A percentile compares a stretch with the other conserved stretches of the same genome.
These are phyloP conservation scores for Prunella vulgaris DNA, from an alignment of 257 asterid genomes.

Conservation along the genomic window DNA sequence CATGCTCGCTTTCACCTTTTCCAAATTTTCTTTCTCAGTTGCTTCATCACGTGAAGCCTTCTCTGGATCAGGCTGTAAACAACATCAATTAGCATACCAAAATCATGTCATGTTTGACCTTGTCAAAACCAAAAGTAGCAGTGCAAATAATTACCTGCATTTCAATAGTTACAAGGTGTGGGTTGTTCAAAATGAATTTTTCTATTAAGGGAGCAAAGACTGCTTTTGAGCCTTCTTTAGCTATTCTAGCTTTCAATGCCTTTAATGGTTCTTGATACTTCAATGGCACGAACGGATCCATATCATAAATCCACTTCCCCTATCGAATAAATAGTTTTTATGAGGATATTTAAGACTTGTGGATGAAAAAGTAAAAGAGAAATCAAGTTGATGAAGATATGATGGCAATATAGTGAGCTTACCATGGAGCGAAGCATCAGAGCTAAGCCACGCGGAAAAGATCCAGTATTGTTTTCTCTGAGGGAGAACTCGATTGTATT, in stretches of 20 bases:
- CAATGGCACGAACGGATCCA: constrained; percentile 94
- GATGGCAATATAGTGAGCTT: constrained; percentile 27
- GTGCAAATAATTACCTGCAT: constrained; percentile 67
- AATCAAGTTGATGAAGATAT: constrained; percentile 16
- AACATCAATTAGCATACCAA: constrained; percentile 23
- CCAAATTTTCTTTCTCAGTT: constrained; percentile 64
- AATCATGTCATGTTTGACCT: constrained; percentile 12
- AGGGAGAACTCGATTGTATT: constrained; percentile 97
- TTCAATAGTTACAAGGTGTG: constrained; percentile 81
- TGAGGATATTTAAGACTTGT: constrained; percentile 19
- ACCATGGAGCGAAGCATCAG: constrained; percentile 94
- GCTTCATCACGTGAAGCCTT: constrained; percentile 88
- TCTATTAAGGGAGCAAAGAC: constrained; percentile 89
- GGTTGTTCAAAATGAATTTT: constrained; percentile 71
- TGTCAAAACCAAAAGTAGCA: constrained; percentile 18
- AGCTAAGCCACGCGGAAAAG: constrained; percentile 98
- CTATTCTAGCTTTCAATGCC: constrained; percentile 87
- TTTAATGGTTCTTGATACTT: constrained; percentile 80
- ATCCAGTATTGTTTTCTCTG: constrained; percentile 97
- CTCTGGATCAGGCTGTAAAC: constrained; percentile 89
- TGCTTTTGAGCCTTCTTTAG: constrained; percentile 88
- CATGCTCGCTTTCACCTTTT: constrained; percentile 76
- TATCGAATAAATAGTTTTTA: constrained; percentile 24
- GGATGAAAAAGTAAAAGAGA: background rate
- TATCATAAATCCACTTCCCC: constrained; percentile 98